Conservation (phyloP, 1,284 basidiomycete genomes). For the Veloporphyrellus conicus region DNA sequence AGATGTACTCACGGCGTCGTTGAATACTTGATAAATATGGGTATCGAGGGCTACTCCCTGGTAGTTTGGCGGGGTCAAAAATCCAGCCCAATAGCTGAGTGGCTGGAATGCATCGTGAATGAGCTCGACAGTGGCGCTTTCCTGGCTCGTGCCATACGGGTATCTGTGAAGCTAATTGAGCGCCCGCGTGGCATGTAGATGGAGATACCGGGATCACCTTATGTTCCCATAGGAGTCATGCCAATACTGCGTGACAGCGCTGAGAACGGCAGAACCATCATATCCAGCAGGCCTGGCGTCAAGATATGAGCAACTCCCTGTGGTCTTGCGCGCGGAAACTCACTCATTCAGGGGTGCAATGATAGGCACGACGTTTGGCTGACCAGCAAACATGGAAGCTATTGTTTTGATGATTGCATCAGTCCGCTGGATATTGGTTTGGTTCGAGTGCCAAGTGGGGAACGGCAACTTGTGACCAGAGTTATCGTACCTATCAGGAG, state of each 20-base stretch:
- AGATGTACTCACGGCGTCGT: conserved; percentile 43
- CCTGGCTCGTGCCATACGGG: conserved; percentile 54
- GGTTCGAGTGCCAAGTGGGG: conserved; percentile 71
- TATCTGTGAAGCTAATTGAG: conserved; percentile 36
- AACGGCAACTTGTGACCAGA: conserved; percentile 66
- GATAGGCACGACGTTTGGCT: conserved; percentile 56
- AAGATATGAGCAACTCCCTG: neutral
- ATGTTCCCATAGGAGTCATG: conserved; percentile 71
- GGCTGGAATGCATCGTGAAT: conserved; percentile 86
- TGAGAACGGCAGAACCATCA: conserved; percentile 50
- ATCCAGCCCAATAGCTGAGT: conserved; percentile 69
- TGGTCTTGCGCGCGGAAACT: conserved; percentile 25
- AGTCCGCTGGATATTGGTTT: conserved; percentile 67
- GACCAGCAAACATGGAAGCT: conserved; percentile 55
- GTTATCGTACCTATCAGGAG: conserved; percentile 69
- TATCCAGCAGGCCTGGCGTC: conserved; percentile 72
- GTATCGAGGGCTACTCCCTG: conserved; percentile 79
- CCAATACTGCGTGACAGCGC: conserved; percentile 67
- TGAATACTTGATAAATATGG: conserved; percentile 81
- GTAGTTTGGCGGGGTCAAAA: conserved; percentile 55
- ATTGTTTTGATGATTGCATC: conserved; percentile 65
- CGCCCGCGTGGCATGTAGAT: neutral
- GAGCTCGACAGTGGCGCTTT: conserved; percentile 63
- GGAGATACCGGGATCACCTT: conserved; percentile 42
- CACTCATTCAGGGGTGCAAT: conserved; percentile 80